Base-by-base conservation (phyloP, 2,329 filamentous ascomycete species). In the Albophoma yamanashiensis region DNA sequence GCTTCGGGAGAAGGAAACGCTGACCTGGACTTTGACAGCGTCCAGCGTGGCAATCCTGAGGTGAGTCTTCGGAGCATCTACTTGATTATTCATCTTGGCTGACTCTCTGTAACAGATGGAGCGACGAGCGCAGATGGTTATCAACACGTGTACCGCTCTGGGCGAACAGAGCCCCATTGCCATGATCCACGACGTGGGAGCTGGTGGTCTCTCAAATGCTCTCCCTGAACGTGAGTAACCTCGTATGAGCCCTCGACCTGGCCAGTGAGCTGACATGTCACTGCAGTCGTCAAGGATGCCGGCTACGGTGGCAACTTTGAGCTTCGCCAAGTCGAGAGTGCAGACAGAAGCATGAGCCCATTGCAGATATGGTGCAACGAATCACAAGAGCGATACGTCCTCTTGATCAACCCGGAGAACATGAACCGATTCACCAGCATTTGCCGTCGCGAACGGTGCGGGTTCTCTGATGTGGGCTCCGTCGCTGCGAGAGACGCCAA, bases 291-390 rank as follows among this genome's bases (percentile, higher is more conserved):
- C 50, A 89, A 95, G 67, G 94, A 99, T 73, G 92, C 93, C 56
- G 91, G 91, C 1, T 88, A 91, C 58, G 94, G 94, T 60, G 94
- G 92, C 57, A 88, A 85, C 55, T 97, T 99, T 65, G 93, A 99
- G 74, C 82, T 99, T n/a, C 87, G 94, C 64, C 91, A 97, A 69
- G 82, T 99, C 43, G 92, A 97, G 71, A 96, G 85, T 71, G 89
- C 91, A 2, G 94, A 97, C 74, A 85, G 82, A 64, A 89, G 91
- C 70, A 93, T 99, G 89, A 96, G 91, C 69, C 94, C 94, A 25
- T 83, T 99, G 61, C 91, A 97, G 71, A 96, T 99, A 55, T 97
- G 93, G 92, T 97, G 94, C 74, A 96, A 93, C 67, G 93, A 97
- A 73, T 91, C 94, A 0, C 94, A 99, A 72, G 94, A 99, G 75